phyloP scores from a whole-genome alignment of 1,284 basidiomycete species.

The Violaceomyces palustris region DNA sequence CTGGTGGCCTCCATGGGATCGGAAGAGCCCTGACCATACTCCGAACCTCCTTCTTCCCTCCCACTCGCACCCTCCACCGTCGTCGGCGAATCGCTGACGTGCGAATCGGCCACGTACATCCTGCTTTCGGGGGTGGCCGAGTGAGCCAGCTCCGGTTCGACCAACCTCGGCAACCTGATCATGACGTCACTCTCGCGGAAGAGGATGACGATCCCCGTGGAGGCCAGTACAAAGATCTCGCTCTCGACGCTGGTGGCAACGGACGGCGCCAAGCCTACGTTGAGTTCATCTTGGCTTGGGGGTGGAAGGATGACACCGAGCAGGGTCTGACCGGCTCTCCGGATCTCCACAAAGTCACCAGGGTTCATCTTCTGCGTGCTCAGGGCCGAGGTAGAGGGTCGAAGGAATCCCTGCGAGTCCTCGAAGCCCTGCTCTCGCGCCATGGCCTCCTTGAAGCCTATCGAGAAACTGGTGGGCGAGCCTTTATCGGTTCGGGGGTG shows the following conservation, averaged over 20 bases:
- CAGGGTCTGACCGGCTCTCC: background rate
- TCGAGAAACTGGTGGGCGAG: slow-evolving; percentile 3
- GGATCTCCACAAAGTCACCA: slow-evolving; percentile 29
- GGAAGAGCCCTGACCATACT: background rate
- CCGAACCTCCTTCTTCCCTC: too few species aligned
- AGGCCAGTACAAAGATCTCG: slow-evolving; percentile 18
- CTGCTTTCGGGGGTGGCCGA: slow-evolving; percentile 2
- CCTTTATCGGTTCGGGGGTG: slow-evolving; percentile 3
- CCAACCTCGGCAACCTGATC: slow-evolving; percentile 17
- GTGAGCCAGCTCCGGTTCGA: slow-evolving; percentile 5
- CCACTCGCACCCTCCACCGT: background rate
- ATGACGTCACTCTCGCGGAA: slow-evolving; percentile 25
- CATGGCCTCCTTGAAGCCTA: slow-evolving; percentile 7
- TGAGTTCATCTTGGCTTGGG: slow-evolving; percentile 1
- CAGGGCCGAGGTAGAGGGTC: slow-evolving; percentile 1
- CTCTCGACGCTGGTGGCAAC: background rate
- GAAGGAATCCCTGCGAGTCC: background rate
- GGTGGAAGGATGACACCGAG: slow-evolving; percentile 11
- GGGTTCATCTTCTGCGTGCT: slow-evolving; percentile 8
- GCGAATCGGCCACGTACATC: slow-evolving; percentile 3
- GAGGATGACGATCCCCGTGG: slow-evolving; percentile 11
- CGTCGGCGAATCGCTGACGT: background rate
- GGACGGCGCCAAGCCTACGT: background rate
- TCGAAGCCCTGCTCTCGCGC: background rate
- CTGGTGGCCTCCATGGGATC: slow-evolving; percentile 6